Evolutionary conservation across 2,329 filamentous ascomycete species (phyloP), one percentile per base, ranked within the genome.

Genomic region (Phoma herbarum): DNA sequence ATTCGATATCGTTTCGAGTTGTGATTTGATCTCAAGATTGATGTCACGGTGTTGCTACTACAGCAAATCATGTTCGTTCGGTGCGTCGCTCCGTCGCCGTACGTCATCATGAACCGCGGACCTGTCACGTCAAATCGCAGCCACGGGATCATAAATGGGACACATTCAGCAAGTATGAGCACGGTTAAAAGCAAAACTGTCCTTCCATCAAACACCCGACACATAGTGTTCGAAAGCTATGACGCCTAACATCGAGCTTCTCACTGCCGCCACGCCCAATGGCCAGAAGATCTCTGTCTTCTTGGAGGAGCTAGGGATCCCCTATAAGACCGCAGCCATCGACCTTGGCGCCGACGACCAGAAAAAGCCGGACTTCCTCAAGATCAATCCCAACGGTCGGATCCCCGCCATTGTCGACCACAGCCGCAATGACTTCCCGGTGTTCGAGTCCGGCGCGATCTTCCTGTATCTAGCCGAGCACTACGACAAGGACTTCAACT

Each of bases 311-410:
- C 84, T 96, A 2, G 87, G 87, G 52, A 71, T 72, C 28, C 60
- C 64, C 3, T 68, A 70, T 59, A 66, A 46, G 9, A 55, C 55
- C 8, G 69, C 59, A 0, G 7, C 61, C 2, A 87, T 94, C 69
- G 83, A 89, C 28, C 83, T 95, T 51, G 79, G 75, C 60, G 88
- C 88, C 65, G 89, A 91, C 71, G 83, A 82, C 35, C 91, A 94
- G 70, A 94, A 93, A 68, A 84, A 92, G 74, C 85, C 86, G 10
- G 93, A 89, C 88, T 96, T 93, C 78, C 84, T 95, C 29, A 86
- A 87, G 49, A 93, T 95, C 79, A 96, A 96, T 78, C 92, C 92
- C 61, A 96, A 96, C 75, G 92, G 92, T 64, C 89, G 92, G 67
- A 95, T 96, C 67, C 92, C 92, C 4, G 92, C 92, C 60, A 74